Evolutionary conservation across 2,329 filamentous ascomycete genomes (phyloP).

Genomic region (Diaporthe sp.): DNA sequence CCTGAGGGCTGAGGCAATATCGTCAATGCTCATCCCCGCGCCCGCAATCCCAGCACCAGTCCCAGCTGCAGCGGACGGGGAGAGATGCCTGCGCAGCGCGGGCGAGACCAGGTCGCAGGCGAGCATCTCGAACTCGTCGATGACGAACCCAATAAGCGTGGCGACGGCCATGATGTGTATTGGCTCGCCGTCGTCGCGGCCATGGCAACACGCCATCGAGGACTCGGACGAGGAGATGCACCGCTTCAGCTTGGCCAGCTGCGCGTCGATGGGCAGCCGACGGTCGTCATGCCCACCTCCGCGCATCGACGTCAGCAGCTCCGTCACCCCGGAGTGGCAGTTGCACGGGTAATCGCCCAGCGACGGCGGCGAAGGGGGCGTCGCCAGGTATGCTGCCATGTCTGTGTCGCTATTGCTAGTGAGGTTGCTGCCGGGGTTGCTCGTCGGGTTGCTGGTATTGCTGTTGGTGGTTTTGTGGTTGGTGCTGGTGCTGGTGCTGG

Average conservation of each 20-base stretch:
- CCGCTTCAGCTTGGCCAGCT: constrained; percentile 20
- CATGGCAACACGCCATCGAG: constrained; percentile 10
- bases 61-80: not conserved
- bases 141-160: constrained; percentile 17
- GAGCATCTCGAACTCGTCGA: constrained; percentile 23
- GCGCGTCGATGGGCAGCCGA: constrained; percentile 7
- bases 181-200: constrained; percentile 5
- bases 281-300: not conserved
- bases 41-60: too few relatives aligned
- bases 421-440: not conserved
- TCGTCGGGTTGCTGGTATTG: not conserved
- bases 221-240: constrained; percentile 7
- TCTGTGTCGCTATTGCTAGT: not conserved
- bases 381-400: not conserved
- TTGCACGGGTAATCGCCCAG: constrained; percentile 4
- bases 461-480: not conserved
- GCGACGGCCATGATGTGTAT: constrained; percentile 25
- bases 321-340: constrained; percentile 19
- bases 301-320: not conserved
- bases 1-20: not conserved
- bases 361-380: not conserved
- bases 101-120: not conserved
- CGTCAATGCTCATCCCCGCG: not conserved
- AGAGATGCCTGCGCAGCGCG: not conserved
- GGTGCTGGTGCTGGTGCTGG: not conserved